phyloP scores from a whole-genome alignment of 257 asterid genomes.

The Paraleonurus japonicus region DNA sequence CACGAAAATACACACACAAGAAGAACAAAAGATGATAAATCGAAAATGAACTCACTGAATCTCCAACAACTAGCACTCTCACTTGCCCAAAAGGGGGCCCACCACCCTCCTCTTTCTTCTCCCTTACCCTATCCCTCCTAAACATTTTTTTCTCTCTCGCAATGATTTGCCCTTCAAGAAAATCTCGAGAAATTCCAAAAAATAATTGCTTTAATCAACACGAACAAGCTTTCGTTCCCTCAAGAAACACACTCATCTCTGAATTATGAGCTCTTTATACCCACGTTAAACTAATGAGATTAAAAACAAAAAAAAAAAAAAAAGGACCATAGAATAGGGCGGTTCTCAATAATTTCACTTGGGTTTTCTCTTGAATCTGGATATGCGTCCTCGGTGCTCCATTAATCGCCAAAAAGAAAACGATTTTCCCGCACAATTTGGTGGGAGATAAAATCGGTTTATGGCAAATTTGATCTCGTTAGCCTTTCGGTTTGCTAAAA shows the following conservation, averaged over 20 bases:
- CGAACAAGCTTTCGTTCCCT: neutral
- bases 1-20: too few species aligned
- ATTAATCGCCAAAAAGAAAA: neutral
- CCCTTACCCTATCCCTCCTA: slow-evolving; percentile 71
- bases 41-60: slow-evolving; percentile 64
- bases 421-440: neutral
- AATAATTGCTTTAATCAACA: neutral
- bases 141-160: slow-evolving; percentile 37
- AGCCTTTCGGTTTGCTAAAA: neutral
- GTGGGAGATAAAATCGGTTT: neutral
- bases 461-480: neutral
- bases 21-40: neutral
- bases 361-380: neutral
- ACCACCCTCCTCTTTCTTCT: slow-evolving; percentile 49
- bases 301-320: too few species aligned
- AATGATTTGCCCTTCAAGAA: neutral
- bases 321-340: neutral
- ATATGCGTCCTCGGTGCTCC: neutral
- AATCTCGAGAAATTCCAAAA: neutral
- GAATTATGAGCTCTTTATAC: too few species aligned
- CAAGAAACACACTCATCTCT: too few species aligned
- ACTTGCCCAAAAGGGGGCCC: slow-evolving; percentile 81
- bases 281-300: neutral
- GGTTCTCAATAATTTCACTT: neutral
- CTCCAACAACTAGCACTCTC: slow-evolving; percentile 72